phyloP scores from a whole-genome alignment of 768 basidiomycete species.

The Tephrocybe sp. region DNA sequence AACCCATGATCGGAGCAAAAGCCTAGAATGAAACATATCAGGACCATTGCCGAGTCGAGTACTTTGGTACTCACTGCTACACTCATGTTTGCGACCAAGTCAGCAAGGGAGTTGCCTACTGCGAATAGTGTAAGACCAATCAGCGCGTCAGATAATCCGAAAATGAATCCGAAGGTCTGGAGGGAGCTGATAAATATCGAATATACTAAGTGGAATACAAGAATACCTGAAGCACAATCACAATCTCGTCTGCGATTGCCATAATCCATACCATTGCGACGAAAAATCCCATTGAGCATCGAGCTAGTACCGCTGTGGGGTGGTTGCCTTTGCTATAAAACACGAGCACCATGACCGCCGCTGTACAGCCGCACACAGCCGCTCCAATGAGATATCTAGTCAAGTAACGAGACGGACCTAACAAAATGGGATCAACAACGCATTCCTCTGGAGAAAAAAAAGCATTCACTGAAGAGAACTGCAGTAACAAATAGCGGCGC shows the following conservation, averaged over 20 bases:
- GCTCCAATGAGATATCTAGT: slow-evolving; percentile 55
- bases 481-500: slow-evolving; percentile 76
- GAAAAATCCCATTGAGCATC: slow-evolving; percentile 89
- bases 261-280: slow-evolving; percentile 97
- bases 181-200: slow-evolving; percentile 4
- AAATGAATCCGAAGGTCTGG: slow-evolving; percentile 89
- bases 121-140: slow-evolving; percentile 97
- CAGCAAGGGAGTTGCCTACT: slow-evolving; percentile 92
- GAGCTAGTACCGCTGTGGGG: slow-evolving; percentile 55
- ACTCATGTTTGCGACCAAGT: slow-evolving; percentile 95
- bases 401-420: slow-evolving; percentile 46
- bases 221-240: slow-evolving; percentile 80
- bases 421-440: slow-evolving; percentile 3
- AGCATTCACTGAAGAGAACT: slow-evolving; percentile 72
- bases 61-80: slow-evolving; percentile 62
- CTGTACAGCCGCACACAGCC: slow-evolving; percentile 49
- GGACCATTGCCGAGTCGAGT: background rate
- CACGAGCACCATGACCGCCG: slow-evolving; percentile 53
- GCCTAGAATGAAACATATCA: slow-evolving; percentile 36
- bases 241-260: slow-evolving; percentile 95
- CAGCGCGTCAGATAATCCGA: slow-evolving; percentile 95
- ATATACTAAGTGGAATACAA: background rate
- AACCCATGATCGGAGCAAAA: slow-evolving; percentile 92
- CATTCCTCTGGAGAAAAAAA: background rate
- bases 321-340: slow-evolving; percentile 61